Conservation (phyloP, 2,329 filamentous ascomycete genomes). For the Phoma sp. region DNA sequence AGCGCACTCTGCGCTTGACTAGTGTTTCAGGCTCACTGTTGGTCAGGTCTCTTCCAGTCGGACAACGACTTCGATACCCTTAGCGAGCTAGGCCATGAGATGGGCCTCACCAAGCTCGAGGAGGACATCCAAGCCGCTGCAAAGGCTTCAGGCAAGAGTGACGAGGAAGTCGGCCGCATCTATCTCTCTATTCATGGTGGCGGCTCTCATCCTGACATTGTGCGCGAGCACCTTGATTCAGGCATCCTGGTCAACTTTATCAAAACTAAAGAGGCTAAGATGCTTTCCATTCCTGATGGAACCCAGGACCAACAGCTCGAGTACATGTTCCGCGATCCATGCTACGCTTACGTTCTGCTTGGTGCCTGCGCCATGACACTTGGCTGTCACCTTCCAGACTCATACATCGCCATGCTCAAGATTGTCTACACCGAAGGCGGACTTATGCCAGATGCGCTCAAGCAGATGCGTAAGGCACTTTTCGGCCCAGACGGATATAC, state of each 20-base stretch:
- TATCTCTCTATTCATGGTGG: constrained; percentile 17
- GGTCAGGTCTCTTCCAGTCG: constrained; percentile 28
- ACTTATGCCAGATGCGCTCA: constrained; percentile 19
- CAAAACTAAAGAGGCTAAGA: constrained; percentile 17
- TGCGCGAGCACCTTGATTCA: constrained; percentile 27
- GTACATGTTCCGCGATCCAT: constrained; percentile 16
- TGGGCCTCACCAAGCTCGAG: constrained; percentile 21
- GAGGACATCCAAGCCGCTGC: constrained; percentile 16
- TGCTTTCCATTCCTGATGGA: constrained; percentile 9
- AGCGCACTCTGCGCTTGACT: neutral
- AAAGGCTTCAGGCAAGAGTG: constrained; percentile 19
- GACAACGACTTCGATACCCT: constrained; percentile 30
- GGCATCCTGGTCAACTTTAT: constrained; percentile 21
- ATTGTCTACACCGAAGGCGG: constrained; percentile 26
- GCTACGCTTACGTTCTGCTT: constrained; percentile 27
- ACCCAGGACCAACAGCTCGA: constrained; percentile 7
- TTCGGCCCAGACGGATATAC: constrained; percentile 23
- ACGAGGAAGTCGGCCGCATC: constrained; percentile 11
- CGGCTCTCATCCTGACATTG: constrained; percentile 20
- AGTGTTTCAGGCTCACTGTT: neutral
- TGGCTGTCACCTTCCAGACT: constrained; percentile 20
- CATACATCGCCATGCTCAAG: constrained; percentile 23
- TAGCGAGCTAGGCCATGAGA: constrained; percentile 17
- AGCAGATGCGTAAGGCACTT: constrained; percentile 29
- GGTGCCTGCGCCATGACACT: constrained; percentile 29